These are phyloP conservation scores for Geotrichum klebahnii DNA, from an alignment of 1,139 yeast genomes.

Conservation along the genomic window DNA sequence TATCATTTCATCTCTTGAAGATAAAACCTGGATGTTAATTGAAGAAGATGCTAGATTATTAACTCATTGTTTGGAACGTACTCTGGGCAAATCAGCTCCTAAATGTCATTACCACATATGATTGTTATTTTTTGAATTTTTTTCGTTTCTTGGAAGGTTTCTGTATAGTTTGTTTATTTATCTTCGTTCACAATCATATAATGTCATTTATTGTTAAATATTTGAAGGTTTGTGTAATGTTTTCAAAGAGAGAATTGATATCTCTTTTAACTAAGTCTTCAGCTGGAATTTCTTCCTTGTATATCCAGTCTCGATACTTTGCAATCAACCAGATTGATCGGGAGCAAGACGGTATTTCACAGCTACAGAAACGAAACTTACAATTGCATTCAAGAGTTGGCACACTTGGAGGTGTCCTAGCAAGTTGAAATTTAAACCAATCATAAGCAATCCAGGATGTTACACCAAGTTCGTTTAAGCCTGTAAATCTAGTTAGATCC, in stretches of 20 bases:
- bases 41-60: slow-evolving; percentile 35
- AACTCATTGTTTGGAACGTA: slow-evolving; percentile 34
- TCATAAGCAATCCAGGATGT: too few species aligned
- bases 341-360: too few species aligned
- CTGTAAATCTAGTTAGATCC: too few species aligned
- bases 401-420: too few species aligned
- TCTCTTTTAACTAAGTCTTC: not conserved
- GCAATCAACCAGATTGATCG: too few species aligned
- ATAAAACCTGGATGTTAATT: slow-evolving; percentile 34
- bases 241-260: not conserved
- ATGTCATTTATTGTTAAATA: too few species aligned
- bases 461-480: too few species aligned
- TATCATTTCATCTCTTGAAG: slow-evolving; percentile 31
- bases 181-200: not conserved
- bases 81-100: slow-evolving; percentile 33
- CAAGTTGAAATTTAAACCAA: too few species aligned
- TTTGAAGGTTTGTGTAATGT: too few species aligned
- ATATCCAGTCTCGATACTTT: too few species aligned
- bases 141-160: not conserved
- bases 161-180: not conserved
- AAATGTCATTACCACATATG: slow-evolving; percentile 25
- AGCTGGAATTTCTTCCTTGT: not conserved
- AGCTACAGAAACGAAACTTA: too few species aligned
- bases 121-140: not conserved
- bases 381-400: too few species aligned